Conservation (phyloP, 768 basidiomycete genomes). For the Boletus eberwhitei region DNA sequence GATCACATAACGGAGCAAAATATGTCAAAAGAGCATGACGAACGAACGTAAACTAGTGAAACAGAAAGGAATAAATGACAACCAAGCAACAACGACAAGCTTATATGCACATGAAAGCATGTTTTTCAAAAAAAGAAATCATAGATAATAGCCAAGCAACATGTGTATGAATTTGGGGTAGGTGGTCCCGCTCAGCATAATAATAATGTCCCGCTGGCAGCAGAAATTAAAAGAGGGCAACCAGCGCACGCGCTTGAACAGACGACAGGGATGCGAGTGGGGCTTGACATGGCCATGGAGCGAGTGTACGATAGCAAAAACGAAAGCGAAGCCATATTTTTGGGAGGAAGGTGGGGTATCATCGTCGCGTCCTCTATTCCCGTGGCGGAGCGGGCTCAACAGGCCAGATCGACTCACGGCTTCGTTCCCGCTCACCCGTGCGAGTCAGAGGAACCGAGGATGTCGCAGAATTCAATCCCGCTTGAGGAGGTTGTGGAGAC, state of each 20-base stretch:
- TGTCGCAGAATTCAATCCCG: constrained; percentile 9
- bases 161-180: constrained; percentile 16
- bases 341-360: constrained; percentile 8
- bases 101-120: constrained; percentile 31
- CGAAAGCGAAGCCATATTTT: constrained; percentile 30
- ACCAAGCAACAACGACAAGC: constrained; percentile 19
- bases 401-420: constrained; percentile 29
- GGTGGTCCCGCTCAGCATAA: constrained; percentile 22
- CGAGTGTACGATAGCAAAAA: constrained; percentile 24
- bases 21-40: constrained; percentile 8
- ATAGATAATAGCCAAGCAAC: constrained; percentile 31
- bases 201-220: constrained; percentile 25
- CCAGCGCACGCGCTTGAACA: constrained; percentile 11
- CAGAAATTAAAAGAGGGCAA: constrained; percentile 9
- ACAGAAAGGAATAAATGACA: constrained; percentile 27
- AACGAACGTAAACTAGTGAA: constrained; percentile 12
- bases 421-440: constrained; percentile 27
- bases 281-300: constrained; percentile 20
- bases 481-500: constrained; percentile 19
- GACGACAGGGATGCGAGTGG: constrained; percentile 20
- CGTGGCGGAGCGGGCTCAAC: constrained; percentile 26
- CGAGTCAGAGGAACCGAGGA: constrained; percentile 24
- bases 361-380: constrained; percentile 24
- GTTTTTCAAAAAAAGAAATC: constrained; percentile 8
- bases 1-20: constrained; percentile 15